Conservation (phyloP, 306 rosid genomes). For the Inga oerstediana region DNA sequence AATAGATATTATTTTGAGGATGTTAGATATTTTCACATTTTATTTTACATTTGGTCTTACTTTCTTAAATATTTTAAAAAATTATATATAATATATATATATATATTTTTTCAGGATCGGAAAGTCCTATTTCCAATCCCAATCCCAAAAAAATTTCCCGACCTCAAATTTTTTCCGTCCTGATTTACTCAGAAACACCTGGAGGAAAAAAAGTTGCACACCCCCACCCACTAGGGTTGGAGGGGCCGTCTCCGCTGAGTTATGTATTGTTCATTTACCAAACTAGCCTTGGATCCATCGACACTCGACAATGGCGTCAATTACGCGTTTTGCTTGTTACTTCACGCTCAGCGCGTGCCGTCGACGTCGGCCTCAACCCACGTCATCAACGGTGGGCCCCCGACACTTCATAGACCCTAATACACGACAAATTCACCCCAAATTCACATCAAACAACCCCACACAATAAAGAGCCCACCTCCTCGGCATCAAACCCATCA, state of each 20-base stretch:
- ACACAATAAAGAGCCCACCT: slow-evolving; percentile 33
- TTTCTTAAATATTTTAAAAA: too few species aligned
- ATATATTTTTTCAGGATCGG: too few species aligned
- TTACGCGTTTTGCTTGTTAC: slow-evolving; percentile 16
- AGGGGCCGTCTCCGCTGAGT: neutral
- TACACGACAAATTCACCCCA: slow-evolving; percentile 59
- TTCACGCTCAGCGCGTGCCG: slow-evolving; percentile 18
- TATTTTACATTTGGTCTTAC: too few species aligned
- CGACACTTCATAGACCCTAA: slow-evolving; percentile 50
- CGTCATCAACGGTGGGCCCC: slow-evolving; percentile 38
- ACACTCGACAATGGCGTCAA: neutral
- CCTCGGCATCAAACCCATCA: slow-evolving; percentile 4
- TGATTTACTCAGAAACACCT: too few species aligned
- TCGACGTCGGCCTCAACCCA: slow-evolving; percentile 26
- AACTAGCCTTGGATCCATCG: slow-evolving; percentile 4
- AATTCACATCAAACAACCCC: slow-evolving; percentile 53
- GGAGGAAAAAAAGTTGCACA: too few species aligned
- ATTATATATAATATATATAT: too few species aligned
- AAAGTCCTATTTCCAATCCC: too few species aligned
- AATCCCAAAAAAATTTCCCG: too few species aligned
- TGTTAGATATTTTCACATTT: too few species aligned
- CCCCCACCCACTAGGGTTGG: neutral
- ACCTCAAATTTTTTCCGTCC: too few species aligned
- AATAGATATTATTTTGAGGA: too few species aligned
- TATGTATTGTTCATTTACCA: slow-evolving; percentile 1